Base-by-base conservation (phyloP, 805 yeast species). In the Kuraishia floccosa region DNA sequence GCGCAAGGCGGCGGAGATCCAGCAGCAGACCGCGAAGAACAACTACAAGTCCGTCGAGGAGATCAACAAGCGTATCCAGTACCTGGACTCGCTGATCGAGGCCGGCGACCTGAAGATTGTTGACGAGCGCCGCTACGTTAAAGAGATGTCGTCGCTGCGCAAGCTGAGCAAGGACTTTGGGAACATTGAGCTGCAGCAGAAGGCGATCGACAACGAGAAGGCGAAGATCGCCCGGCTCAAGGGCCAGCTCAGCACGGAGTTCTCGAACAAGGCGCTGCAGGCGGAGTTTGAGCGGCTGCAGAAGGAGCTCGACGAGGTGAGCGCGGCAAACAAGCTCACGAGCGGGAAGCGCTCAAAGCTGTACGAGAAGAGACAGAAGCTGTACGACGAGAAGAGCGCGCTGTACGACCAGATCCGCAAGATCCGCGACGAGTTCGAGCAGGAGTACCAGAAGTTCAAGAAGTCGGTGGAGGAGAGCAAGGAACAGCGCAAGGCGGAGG, bases 121-220 rank as follows among this genome's bases (percentile, higher is more conserved):
- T 32, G 95, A 89, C 40, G 99, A 91, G 68, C 79, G 84, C 63
- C 69, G 76, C 50, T 58, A 67, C 41, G 74, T 91, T 42, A 82
- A 82, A 60, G 97, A 89, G 60, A 81, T 85, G 67, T 69, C 85
- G 31, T 56, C 76, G 28, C 71, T 91, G 54, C 76, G 89, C 58
- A 85, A 83, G 60, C 60, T 81, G 50, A 74, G 77, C 49, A 80
- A 79, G 55, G 87, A 79, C 54, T 82, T 84, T 51, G 72, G 73
- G 30, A 65, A 70, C 29, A 64, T 87, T 43, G 86, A 76, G 49
- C 71, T 72, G 46, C 71, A 72, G 45, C 96, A 85, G 63, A 72
- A 72, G 44, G 71, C 78, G 27, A 76, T 89, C 50, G 95, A 85
- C 48, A 65, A 63, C 29, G 91, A 83, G 55, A 81, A 77, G 61